These are phyloP conservation scores for Talaromyces adpressus DNA, from an alignment of 495 filamentous ascomycete species.

Conservation along the genomic window DNA sequence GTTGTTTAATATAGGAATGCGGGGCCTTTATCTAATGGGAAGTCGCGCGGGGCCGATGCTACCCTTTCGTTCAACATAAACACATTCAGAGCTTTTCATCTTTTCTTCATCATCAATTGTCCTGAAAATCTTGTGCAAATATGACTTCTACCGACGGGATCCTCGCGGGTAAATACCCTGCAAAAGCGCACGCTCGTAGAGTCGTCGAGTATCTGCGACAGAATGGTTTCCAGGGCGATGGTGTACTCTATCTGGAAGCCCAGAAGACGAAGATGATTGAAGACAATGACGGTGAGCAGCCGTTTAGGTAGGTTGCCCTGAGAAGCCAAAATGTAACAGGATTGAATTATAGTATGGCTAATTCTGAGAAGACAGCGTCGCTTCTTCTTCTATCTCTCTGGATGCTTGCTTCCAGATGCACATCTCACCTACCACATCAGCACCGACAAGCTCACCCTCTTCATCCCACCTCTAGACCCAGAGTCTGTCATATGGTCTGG, in stretches of 20 bases:
- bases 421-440: slow-evolving; percentile 75
- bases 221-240: slow-evolving; percentile 23
- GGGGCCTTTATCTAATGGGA: background rate
- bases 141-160: background rate
- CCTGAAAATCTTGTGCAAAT: background rate
- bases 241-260: slow-evolving; percentile 75
- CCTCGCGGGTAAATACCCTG: slow-evolving; percentile 77
- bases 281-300: slow-evolving; percentile 73
- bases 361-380: slow-evolving; percentile 58
- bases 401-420: slow-evolving; percentile 76
- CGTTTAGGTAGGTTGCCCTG: slow-evolving; percentile 52
- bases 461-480: slow-evolving; percentile 82
- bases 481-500: slow-evolving; percentile 96
- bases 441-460: slow-evolving; percentile 69
- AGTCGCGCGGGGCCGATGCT: background rate
- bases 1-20: background rate
- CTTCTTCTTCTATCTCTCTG: slow-evolving; percentile 91
- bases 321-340: background rate
- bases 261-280: slow-evolving; percentile 70
- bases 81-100: background rate
- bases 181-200: slow-evolving; percentile 75
- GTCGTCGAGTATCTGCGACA: slow-evolving; percentile 66
- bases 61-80: background rate
- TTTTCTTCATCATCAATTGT: background rate
- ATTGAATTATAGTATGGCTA: background rate